Base-by-base conservation (phyloP, 2,329 filamentous ascomycete species). In the Alternaria longipes region DNA sequence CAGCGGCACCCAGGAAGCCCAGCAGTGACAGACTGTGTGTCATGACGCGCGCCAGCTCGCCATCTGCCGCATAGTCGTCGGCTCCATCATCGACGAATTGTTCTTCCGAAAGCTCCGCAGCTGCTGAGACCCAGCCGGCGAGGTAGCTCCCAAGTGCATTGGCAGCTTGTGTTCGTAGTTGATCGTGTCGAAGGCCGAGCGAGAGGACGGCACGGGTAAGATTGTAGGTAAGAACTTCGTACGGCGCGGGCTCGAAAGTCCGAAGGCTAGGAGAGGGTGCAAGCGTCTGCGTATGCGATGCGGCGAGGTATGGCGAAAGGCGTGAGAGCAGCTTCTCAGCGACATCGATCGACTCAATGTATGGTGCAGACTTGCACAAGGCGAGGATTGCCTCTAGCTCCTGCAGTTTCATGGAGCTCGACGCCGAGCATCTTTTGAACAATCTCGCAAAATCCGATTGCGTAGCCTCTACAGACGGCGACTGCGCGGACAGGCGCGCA, bases 311-410 rank as follows among this genome's bases (percentile, higher is more conserved):
- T 5, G 90, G 91, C 8, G 89, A 86, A 41, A 99, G 82, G 69
- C 97, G 93, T 34, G 85, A 84, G n/a, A 90, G 87, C 40, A 99
- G 87, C 71, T 89, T 90, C 71, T 91, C 88, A 28, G 93, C 94
- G 74, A 91, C 90, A 62, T 92, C 87, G 42, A 83, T 79, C 46
- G 88, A 89, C 54, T 89, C 85, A 26, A 98, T 85, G 24, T 88
- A 86, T 4, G 93, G 90, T 4, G 94, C 92, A 54, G 94, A 92
- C 81, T 94, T 94, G 83, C 94, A 98, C 26, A 99, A 85, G 44
- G 95, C 93, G 26, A 98, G 82, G 26, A 99, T 85, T 54, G 97
- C 91, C 78, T 99, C 94, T 69, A 97, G 90, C 83, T 99, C 96
- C 72, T 92, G 90, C 55, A 94, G 88, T 54, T 90, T 92, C 93